phyloP scores from a whole-genome alignment of 495 filamentous ascomycete species.

The Cairneyella variabilis region DNA sequence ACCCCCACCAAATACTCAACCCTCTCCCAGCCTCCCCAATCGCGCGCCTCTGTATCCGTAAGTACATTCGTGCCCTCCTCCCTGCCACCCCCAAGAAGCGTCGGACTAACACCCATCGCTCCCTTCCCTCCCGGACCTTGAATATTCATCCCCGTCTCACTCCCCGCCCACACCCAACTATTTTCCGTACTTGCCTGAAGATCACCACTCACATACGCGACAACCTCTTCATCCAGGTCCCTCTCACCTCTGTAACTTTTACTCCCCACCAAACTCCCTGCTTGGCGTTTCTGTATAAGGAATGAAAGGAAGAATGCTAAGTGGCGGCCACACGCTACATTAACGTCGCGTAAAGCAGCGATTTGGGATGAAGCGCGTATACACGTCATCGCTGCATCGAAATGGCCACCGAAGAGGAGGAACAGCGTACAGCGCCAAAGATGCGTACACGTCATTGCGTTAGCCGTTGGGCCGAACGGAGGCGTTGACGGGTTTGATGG shows the following conservation, averaged over 20 bases:
- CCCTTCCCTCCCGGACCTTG: constrained; percentile 11
- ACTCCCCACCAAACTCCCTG: constrained; percentile 18
- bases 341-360: constrained; percentile 63
- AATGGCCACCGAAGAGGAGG: constrained; percentile 69
- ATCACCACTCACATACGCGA: constrained; percentile 85
- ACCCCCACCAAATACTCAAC: constrained; percentile 37
- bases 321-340: constrained; percentile 76
- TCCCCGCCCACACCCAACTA: constrained; percentile 83
- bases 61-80: constrained; percentile 30
- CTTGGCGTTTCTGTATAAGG: constrained; percentile 39
- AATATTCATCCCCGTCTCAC: constrained; percentile 50
- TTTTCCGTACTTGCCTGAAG: constrained; percentile 78
- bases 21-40: constrained; percentile 54
- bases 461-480: constrained; percentile 38
- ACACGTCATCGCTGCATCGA: constrained; percentile 66
- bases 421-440: constrained; percentile 87
- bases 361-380: constrained; percentile 67
- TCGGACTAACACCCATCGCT: constrained; percentile 8
- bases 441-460: constrained; percentile 73
- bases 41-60: constrained; percentile 43
- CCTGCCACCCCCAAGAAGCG: constrained; percentile 16
- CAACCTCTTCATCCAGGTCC: constrained; percentile 83
- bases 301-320: constrained; percentile 75
- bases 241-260: constrained; percentile 18
- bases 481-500: constrained; percentile 13